These are phyloP conservation scores for Emericellopsis cladophorae DNA, from an alignment of 2,329 filamentous ascomycete genomes.

Conservation along the genomic window DNA sequence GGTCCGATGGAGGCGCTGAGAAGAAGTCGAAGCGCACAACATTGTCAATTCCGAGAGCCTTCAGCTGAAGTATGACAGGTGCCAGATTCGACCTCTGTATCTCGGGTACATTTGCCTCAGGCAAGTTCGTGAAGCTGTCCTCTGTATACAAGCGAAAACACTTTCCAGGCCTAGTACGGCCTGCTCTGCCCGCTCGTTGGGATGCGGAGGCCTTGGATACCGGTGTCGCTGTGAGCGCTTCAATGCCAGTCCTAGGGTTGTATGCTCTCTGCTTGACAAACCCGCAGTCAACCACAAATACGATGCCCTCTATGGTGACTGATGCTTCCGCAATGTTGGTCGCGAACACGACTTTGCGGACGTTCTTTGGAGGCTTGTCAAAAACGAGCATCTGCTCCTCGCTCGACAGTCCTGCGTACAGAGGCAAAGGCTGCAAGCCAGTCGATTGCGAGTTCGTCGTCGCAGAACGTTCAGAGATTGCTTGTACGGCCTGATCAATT, in stretches of 20 bases:
- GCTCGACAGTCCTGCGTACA: slow-evolving; percentile 80
- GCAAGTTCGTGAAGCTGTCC: slow-evolving; percentile 49
- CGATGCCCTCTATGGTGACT: slow-evolving; percentile 84
- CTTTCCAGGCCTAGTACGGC: slow-evolving; percentile 80
- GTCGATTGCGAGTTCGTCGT: slow-evolving; percentile 32
- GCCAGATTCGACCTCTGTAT: slow-evolving; percentile 88
- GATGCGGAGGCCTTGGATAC: slow-evolving; percentile 88
- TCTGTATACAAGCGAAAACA: slow-evolving; percentile 91
- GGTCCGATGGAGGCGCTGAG: slow-evolving; percentile 70
- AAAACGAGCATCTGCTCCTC: slow-evolving; percentile 96
- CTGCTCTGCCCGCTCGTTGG: slow-evolving; percentile 81
- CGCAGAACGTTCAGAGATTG: slow-evolving; percentile 59
- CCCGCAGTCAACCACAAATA: slow-evolving; percentile 81
- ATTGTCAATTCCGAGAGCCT: slow-evolving; percentile 91
- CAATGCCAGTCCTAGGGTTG: slow-evolving; percentile 74
- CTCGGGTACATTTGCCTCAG: slow-evolving; percentile 69
- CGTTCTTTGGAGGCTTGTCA: slow-evolving; percentile 67
- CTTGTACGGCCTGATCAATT: slow-evolving; percentile 72
- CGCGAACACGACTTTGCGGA: slow-evolving; percentile 80
- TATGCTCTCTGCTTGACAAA: slow-evolving; percentile 86
- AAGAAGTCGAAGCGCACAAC: slow-evolving; percentile 83
- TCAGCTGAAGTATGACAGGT: slow-evolving; percentile 78
- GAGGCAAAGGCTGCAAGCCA: slow-evolving; percentile 41
- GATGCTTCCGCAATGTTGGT: slow-evolving; percentile 97
- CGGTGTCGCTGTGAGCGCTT: slow-evolving; percentile 69